A percentile compares a stretch with the other conserved stretches of the same genome.
Conservation (phyloP, 495 filamentous ascomycete species). For the Aspergillus conjunctus region DNA sequence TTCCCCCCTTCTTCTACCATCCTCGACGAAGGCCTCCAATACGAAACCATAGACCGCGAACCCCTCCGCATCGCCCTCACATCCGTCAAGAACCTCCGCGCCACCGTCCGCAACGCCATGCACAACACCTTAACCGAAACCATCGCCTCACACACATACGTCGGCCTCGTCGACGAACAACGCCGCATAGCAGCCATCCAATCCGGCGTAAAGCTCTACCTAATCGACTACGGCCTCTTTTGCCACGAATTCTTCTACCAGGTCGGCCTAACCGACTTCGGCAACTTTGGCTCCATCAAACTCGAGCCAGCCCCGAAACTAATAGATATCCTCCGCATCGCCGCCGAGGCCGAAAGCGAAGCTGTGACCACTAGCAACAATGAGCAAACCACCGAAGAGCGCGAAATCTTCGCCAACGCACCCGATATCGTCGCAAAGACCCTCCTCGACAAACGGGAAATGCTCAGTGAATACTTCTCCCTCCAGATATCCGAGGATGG, state of each 20-base stretch:
- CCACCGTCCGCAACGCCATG: conserved; percentile 78
- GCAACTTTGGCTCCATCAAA: conserved; percentile 84
- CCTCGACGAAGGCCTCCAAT: conserved; percentile 58
- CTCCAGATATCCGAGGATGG: conserved; percentile 79
- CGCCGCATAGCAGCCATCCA: conserved; percentile 91
- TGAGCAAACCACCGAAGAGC: conserved; percentile 40
- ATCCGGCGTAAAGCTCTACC: conserved; percentile 86
- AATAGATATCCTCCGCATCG: conserved; percentile 69
- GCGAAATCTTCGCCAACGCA: conserved; percentile 67
- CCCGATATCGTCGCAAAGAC: conserved; percentile 60
- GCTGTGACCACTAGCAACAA: conserved; percentile 16
- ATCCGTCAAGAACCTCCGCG: conserved; percentile 82
- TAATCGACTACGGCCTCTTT: conserved; percentile 90
- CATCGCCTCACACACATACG: conserved; percentile 88
- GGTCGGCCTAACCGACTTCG: conserved; percentile 92
- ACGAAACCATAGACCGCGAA: conserved; percentile 70
- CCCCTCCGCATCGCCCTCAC: conserved; percentile 67
- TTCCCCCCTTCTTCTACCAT: conserved; percentile 20
- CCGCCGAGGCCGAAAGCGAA: conserved; percentile 64
- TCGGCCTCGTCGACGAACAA: conserved; percentile 87
- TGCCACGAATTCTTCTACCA: conserved; percentile 97
- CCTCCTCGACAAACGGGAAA: conserved; percentile 74
- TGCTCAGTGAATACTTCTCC: conserved; percentile 92
- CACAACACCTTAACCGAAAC: conserved; percentile 88
- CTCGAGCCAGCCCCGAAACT: conserved; percentile 77